A percentile compares a stretch with the other conserved stretches of the same genome.
Conservation (phyloP, 495 filamentous ascomycete genomes). For the Podospora appendiculata region DNA sequence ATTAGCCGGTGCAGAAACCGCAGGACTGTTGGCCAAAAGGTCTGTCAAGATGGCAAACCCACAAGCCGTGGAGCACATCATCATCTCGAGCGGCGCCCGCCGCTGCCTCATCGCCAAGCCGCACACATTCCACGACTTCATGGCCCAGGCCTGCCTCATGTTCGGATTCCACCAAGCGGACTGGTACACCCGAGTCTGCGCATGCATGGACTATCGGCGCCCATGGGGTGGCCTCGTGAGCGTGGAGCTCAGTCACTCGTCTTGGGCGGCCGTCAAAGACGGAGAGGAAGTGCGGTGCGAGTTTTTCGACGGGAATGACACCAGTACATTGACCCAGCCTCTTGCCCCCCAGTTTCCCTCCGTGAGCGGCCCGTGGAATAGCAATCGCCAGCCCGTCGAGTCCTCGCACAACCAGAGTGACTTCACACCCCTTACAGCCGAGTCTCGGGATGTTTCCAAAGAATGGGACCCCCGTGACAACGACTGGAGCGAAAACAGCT, state of each 20-base stretch:
- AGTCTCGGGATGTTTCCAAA: too few relatives aligned
- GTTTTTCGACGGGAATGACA: background rate
- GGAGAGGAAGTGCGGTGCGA: background rate
- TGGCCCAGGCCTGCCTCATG: background rate
- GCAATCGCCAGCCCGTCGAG: too few relatives aligned
- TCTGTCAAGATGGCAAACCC: too few relatives aligned
- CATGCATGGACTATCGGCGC: slow-evolving; percentile 4
- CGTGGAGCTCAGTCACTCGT: background rate
- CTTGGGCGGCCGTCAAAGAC: background rate
- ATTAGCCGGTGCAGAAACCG: too few relatives aligned
- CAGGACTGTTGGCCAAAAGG: too few relatives aligned
- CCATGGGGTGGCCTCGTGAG: background rate
- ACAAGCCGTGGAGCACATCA: slow-evolving; percentile 13
- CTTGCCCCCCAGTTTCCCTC: too few relatives aligned
- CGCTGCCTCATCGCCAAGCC: background rate
- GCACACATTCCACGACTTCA: background rate
- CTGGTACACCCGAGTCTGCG: background rate
- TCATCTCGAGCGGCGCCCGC: slow-evolving; percentile 10
- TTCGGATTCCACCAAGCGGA: background rate
- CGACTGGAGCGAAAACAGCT: too few relatives aligned
- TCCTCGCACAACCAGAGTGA: too few relatives aligned
- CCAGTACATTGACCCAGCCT: background rate
- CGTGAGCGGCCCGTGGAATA: too few relatives aligned
- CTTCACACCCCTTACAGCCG: too few relatives aligned
- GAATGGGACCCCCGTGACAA: too few relatives aligned